Evolutionary conservation across 495 filamentous ascomycete genomes (phyloP).

Genomic region (Penicillium verhagenii): DNA sequence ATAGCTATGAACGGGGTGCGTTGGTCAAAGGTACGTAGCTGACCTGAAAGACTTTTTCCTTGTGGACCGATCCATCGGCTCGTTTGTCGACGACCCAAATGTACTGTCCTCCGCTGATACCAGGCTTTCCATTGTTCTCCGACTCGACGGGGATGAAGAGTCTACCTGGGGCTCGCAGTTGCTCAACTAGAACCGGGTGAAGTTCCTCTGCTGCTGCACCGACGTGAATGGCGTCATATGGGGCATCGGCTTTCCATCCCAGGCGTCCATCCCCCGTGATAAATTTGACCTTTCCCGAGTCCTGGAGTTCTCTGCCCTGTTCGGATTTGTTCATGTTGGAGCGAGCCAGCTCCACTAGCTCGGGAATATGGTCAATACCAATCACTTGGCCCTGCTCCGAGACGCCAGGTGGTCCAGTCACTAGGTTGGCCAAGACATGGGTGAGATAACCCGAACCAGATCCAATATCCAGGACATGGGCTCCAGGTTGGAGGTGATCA

Average conservation of each 20-base stretch:
- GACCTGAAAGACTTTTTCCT: slow-evolving; percentile 77
- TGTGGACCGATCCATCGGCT: slow-evolving; percentile 68
- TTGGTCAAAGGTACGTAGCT: slow-evolving; percentile 94
- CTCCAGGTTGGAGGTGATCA: slow-evolving; percentile 52
- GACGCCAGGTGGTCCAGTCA: slow-evolving; percentile 45
- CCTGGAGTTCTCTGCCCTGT: slow-evolving; percentile 62
- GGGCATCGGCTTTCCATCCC: slow-evolving; percentile 63
- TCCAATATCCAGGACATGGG: slow-evolving; percentile 80
- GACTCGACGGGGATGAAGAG: slow-evolving; percentile 89
- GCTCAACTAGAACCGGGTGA: slow-evolving; percentile 71
- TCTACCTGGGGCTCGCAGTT: slow-evolving; percentile 74
- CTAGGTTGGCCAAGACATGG: slow-evolving; percentile 81
- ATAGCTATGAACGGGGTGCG: slow-evolving; percentile 48
- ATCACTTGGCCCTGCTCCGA: slow-evolving; percentile 57
- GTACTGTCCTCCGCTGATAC: slow-evolving; percentile 56
- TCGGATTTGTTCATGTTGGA: slow-evolving; percentile 71
- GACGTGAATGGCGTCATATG: slow-evolving; percentile 92
- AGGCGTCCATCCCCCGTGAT: slow-evolving; percentile 78
- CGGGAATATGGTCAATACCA: slow-evolving; percentile 85
- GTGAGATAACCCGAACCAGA: slow-evolving; percentile 90
- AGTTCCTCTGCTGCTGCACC: slow-evolving; percentile 79
- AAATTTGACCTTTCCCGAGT: slow-evolving; percentile 63
- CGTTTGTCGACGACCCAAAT: slow-evolving; percentile 93
- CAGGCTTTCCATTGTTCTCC: slow-evolving; percentile 25
- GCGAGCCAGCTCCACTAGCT: slow-evolving; percentile 69